Evolutionary conservation across 148 eudicot genomes (phyloP), one percentile per base, ranked within the genome.

Genomic region (Vaccinium myrtillus): DNA sequence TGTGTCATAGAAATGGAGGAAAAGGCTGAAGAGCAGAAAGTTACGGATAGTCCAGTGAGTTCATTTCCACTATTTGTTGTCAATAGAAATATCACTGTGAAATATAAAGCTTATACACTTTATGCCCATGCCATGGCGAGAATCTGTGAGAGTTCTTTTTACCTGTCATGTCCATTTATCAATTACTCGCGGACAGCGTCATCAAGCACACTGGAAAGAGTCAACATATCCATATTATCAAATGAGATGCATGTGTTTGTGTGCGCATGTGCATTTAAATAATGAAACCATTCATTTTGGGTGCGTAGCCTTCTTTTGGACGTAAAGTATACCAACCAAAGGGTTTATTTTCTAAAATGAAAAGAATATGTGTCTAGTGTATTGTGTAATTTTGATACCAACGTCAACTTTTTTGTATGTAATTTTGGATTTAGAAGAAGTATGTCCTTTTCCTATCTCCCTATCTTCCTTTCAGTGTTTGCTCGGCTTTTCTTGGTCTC

Each of bases 41-140:
- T 87, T 85, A 83, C 71, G 53, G 85, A 88, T 78, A 54, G 36
- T 59, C 92, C 74, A 86, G 99, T 95, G 85, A 93, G 91, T 90
- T 84, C 83, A 27, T 81, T 61, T 51, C 36, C 32, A 30, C 21
- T 77, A n/a, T 15, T 69, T 23, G 77, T 81, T n/a, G 23, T 25
- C 59, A 54, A 19, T 39, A 10, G 15, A 61, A n/a, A n/a, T 58
- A 19, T n/a, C 54, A 18, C 55, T 82, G 18, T 6, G 4, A 50
- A 70, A 51, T 2, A 9, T 82, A 15, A 49, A 19, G 46, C 43
- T 12, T 8, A 36, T 36, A 36, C 76, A 73, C 2, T 73, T 73
- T 73, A 69, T 48, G 69, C 59, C 18, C 51, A 36, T 36, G 53
- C 30, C 39, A 4, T 51, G 81, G 81, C 14, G 43, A 51, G 39